Evolutionary conservation across 2,329 filamentous ascomycete species (phyloP).

Genomic region (Fusarium staphyleae): DNA sequence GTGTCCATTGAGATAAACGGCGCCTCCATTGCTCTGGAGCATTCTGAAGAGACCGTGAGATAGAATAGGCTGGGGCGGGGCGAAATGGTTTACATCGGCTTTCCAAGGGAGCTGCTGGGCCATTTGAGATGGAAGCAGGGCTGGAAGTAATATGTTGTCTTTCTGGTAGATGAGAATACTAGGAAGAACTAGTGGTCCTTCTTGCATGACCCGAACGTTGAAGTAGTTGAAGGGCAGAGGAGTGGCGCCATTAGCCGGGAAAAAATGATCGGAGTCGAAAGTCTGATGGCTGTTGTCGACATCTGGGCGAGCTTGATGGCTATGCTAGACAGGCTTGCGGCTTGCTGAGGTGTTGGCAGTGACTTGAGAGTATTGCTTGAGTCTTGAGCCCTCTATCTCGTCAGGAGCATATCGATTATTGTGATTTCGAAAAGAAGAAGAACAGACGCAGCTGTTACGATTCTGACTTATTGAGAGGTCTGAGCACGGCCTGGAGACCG

Average conservation of each 20-base stretch:
- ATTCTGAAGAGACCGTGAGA: constrained; percentile 77
- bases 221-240: constrained; percentile 61
- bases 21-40: constrained; percentile 76
- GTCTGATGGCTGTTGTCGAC: constrained; percentile 64
- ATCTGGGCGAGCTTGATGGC: constrained; percentile 68
- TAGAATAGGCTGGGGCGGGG: constrained; percentile 66
- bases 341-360: constrained; percentile 68
- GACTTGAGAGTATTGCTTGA: constrained; percentile 80
- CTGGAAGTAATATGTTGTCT: constrained; percentile 66
- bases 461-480: too few relatives aligned
- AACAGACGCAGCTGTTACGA: too few relatives aligned
- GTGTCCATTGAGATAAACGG: constrained; percentile 70
- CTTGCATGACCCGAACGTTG: constrained; percentile 62
- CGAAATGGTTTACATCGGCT: constrained; percentile 61
- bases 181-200: constrained; percentile 62
- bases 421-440: too few relatives aligned
- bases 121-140: constrained; percentile 58
- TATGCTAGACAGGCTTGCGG: constrained; percentile 65
- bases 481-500: too few relatives aligned
- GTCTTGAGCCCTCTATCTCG: constrained; percentile 69
- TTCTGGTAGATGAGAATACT: constrained; percentile 59
- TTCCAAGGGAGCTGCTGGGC: constrained; percentile 58
- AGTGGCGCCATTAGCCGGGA: constrained; percentile 55
- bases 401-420: constrained; percentile 77
- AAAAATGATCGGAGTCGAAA: constrained; percentile 52